Percentiles rank a stretch among this genome's conserved stretches.
Conservation (phyloP, 202 grass and related monocot species). For the Brachypodium distachyon region DNA sequence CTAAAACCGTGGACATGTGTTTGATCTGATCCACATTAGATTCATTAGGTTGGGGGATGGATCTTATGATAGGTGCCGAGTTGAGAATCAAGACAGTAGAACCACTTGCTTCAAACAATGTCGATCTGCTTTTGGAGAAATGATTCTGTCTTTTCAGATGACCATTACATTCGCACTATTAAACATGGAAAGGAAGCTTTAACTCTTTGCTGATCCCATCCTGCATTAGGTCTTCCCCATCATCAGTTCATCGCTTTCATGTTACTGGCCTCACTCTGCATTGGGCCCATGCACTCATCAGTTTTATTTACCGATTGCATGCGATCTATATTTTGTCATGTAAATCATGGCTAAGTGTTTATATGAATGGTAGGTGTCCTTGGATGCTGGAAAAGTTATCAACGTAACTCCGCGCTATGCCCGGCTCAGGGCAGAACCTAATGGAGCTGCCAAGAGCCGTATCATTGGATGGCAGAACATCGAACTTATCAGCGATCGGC, state of each 20-base stretch:
- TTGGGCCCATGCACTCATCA: not conserved
- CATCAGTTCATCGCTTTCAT: not conserved
- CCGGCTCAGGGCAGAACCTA: constrained; percentile 65
- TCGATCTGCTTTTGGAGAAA: not conserved
- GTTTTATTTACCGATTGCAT: not conserved
- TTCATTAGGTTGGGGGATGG: not conserved
- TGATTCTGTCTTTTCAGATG: not conserved
- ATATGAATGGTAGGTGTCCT: constrained; percentile 56
- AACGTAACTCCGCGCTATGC: constrained; percentile 96
- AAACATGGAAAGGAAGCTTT: not conserved
- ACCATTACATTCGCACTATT: not conserved
- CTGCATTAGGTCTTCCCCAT: not conserved
- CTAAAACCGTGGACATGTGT: not conserved
- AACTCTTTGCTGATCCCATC: not conserved
- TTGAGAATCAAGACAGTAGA: not conserved
- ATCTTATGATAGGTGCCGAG: not conserved
- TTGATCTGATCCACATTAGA: not conserved
- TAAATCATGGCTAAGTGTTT: constrained; percentile 24
- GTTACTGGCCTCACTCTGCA: constrained; percentile 3
- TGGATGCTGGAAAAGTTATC: constrained; percentile 92
- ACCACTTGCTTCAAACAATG: not conserved
- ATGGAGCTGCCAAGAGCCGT: constrained; percentile 64
- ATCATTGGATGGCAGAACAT: constrained; percentile 99
- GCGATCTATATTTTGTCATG: not conserved
- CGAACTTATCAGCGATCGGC: constrained; percentile 95